Base-by-base conservation (phyloP, 2,329 filamentous ascomycete genomes). In the Hypoxylon sp. region DNA sequence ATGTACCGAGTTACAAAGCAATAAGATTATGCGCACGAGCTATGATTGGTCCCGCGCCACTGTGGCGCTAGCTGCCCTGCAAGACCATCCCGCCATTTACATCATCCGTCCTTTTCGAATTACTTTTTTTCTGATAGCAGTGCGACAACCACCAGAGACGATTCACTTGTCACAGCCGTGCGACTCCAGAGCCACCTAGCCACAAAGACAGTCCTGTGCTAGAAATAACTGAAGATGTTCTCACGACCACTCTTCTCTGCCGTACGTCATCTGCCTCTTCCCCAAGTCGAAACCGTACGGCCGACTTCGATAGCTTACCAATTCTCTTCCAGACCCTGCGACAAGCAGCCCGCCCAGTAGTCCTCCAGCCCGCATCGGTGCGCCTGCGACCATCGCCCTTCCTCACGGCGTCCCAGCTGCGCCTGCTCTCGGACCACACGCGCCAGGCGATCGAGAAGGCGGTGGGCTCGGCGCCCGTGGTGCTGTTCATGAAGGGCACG, bases 401-500 rank as follows among this genome's bases (percentile, higher is more conserved):
- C 64, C 67, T 72, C 59, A 61, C 69, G 37, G 46, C 61, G 45
- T 69, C 69, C 69, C 80, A 81, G 62, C 77, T 83, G 57, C 89
- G 92, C 55, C 83, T 91, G 35, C 84, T 99, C 43, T 97, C 94
- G 26, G 84, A 88, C 67, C 85, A 92, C 72, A 95, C 91, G 9
- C 87, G 84, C 61, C 78, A 86, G 33, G 92, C 93, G 21, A 99
- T 99, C 70, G 91, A 97, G 76, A 91, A 92, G 75, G 94, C 94
- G 26, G 88, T 99, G 13, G 82, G 79, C 20, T 93, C 92, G 0
- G 90, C 93, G 0, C 94, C 94, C 2, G 94, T 99, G 0, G 95
- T 99, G 1, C 83, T 99, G 55, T 99, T 99, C 82, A 99, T 99
- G 95, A 99, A 99, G 81, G 95, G 95, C 58, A 98, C 95, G 1